These are phyloP conservation scores for Starmera quercuum DNA, from an alignment of 805 yeast species.

Conservation along the genomic window DNA sequence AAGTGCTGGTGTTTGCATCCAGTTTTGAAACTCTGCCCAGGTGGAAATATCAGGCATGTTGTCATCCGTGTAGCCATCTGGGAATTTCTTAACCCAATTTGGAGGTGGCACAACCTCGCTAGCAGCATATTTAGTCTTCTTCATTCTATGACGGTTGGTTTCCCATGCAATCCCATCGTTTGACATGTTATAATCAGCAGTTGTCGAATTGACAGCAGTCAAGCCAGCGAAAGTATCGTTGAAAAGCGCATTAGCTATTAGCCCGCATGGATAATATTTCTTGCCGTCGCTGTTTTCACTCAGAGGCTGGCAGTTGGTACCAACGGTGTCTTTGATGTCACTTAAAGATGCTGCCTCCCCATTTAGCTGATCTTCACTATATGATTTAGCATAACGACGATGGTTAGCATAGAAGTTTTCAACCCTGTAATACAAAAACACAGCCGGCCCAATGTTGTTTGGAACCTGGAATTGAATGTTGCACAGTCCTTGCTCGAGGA, in stretches of 20 bases:
- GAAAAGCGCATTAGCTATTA: constrained; percentile 73
- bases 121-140: constrained; percentile 53
- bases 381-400: constrained; percentile 85
- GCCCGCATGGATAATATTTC: constrained; percentile 76
- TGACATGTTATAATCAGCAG: constrained; percentile 35
- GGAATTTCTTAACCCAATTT: constrained; percentile 65
- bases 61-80: constrained; percentile 63
- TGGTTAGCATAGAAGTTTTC: constrained; percentile 93
- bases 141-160: constrained; percentile 55
- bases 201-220: constrained; percentile 23
- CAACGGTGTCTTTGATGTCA: constrained; percentile 41
- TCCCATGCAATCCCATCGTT: constrained; percentile 64
- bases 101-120: constrained; percentile 75
- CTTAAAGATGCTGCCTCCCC: constrained; percentile 60
- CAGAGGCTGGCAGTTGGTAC: constrained; percentile 59
- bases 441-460: constrained; percentile 60
- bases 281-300: constrained; percentile 43
- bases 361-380: constrained; percentile 75
- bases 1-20: constrained; percentile 82
- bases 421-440: constrained; percentile 71
- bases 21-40: constrained; percentile 70
- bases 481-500: constrained; percentile 52
- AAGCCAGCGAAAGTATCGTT: constrained; percentile 64
- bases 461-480: constrained; percentile 70
- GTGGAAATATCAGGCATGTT: constrained; percentile 62